Percentiles rank a stretch among this genome's conserved stretches.
These are phyloP conservation scores for Penicillium bialowiezense DNA, from an alignment of 495 filamentous ascomycete species.

Conservation along the genomic window DNA sequence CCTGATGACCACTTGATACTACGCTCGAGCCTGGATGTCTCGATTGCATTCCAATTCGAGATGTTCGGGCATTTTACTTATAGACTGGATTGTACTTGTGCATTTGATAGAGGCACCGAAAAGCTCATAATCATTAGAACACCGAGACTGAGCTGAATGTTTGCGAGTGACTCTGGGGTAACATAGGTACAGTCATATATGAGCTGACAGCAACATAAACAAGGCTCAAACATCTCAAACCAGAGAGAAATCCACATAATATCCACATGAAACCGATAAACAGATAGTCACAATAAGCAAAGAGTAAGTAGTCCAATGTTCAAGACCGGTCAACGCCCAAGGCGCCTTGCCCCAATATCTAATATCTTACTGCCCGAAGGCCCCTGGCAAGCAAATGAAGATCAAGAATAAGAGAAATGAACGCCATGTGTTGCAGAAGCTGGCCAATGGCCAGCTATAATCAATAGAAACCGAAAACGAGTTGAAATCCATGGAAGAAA, in stretches of 20 bases:
- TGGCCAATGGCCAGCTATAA: constrained; percentile 13
- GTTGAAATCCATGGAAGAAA: not conserved
- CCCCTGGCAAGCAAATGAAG: constrained; percentile 9
- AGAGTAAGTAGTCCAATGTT: constrained; percentile 1
- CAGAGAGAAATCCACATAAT: constrained; percentile 11
- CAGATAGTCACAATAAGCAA: constrained; percentile 3
- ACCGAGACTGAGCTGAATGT: too few relatives aligned
- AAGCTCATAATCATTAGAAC: too few relatives aligned
- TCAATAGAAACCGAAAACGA: not conserved
- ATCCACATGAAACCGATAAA: constrained; percentile 9
- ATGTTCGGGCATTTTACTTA: too few relatives aligned
- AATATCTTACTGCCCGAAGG: constrained; percentile 14
- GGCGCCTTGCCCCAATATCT: constrained; percentile 20
- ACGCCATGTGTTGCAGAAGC: constrained; percentile 21
- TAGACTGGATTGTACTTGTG: not conserved
- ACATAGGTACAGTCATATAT: not conserved
- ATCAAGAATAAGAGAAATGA: constrained; percentile 12
- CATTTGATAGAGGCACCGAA: too few relatives aligned
- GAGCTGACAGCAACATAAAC: not conserved
- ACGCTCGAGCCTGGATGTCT: not conserved
- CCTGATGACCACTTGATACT: constrained; percentile 13
- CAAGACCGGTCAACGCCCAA: constrained; percentile 14
- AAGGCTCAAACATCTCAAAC: not conserved
- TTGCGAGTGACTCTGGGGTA: too few relatives aligned
- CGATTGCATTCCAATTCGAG: too few relatives aligned